Evolutionary conservation across 306 rosid genomes (phyloP).

Genomic region (Corylus avellana): DNA sequence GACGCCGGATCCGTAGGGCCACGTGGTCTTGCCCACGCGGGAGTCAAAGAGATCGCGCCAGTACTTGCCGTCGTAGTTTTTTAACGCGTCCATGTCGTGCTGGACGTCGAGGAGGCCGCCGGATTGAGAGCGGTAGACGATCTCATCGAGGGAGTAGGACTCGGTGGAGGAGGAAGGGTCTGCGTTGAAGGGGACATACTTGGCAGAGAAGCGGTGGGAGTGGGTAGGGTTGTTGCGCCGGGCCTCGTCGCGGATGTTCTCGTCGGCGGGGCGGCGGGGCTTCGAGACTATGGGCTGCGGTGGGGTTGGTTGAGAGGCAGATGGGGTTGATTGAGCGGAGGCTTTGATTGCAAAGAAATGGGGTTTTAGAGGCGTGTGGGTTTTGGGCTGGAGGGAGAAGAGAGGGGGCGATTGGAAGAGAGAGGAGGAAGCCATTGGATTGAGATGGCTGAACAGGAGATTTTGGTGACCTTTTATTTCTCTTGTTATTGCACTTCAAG

Average conservation of each 20-base stretch:
- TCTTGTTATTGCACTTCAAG: background rate
- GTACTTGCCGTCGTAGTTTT: conserved; percentile 61
- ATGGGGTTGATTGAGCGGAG: conserved; percentile 26
- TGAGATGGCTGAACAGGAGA: no score
- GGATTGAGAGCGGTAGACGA: conserved; percentile 75
- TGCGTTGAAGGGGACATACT: conserved; percentile 72
- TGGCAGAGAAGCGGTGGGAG: conserved; percentile 62
- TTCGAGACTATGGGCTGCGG: conserved; percentile 34
- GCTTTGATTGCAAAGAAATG: conserved; percentile 12
- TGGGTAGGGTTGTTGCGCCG: conserved; percentile 56
- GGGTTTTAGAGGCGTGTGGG: conserved; percentile 23
- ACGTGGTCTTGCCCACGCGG: conserved; percentile 71
- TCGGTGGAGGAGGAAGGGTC: conserved; percentile 48
- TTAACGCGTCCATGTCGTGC: conserved; percentile 67
- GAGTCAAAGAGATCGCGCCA: conserved; percentile 86
- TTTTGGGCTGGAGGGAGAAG: conserved; percentile 28
- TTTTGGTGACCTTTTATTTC: background rate
- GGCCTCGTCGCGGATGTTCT: conserved; percentile 80
- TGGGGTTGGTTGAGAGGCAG: conserved; percentile 15
- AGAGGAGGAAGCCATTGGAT: conserved; percentile 43
- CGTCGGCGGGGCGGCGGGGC: conserved; percentile 58
- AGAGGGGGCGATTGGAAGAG: conserved; percentile 39
- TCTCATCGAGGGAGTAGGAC: conserved; percentile 83
- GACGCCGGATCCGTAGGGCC: conserved; percentile 91
- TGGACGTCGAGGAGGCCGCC: conserved; percentile 79